Evolutionary conservation across 2,329 filamentous ascomycete species (phyloP).

Genomic region (Chrysoporthe cubensis): DNA sequence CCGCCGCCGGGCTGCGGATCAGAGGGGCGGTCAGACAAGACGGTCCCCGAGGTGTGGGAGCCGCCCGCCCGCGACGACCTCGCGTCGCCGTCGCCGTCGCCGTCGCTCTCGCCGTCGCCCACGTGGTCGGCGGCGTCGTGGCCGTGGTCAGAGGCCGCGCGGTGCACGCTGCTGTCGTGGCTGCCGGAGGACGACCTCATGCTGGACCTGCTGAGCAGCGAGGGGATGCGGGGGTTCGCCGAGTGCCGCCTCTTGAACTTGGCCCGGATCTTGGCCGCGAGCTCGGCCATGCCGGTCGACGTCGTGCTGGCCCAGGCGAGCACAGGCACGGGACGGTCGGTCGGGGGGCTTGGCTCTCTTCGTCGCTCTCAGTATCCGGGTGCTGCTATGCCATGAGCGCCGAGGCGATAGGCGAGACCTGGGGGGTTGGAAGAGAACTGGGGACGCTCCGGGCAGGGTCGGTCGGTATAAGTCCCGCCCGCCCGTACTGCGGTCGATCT

Average conservation of each 20-base stretch:
- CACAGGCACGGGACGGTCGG: neutral
- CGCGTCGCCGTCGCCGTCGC: neutral
- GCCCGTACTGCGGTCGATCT: neutral
- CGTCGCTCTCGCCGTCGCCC: neutral
- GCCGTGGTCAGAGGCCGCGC: slow-evolving; percentile 22
- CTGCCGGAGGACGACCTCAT: slow-evolving; percentile 34
- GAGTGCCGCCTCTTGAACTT: slow-evolving; percentile 51
- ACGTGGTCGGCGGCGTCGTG: slow-evolving; percentile 23
- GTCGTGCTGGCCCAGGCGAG: neutral
- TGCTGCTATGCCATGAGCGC: too few relatives aligned
- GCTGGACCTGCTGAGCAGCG: slow-evolving; percentile 39
- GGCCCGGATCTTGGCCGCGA: slow-evolving; percentile 52
- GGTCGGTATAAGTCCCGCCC: neutral
- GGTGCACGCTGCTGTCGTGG: slow-evolving; percentile 35
- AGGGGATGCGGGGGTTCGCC: slow-evolving; percentile 39
- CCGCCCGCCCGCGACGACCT: slow-evolving; percentile 16
- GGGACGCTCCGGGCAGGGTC: neutral
- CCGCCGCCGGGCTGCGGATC: neutral
- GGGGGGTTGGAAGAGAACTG: neutral
- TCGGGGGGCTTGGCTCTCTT: neutral
- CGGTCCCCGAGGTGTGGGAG: slow-evolving; percentile 22
- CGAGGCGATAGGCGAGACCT: neutral
- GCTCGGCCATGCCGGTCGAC: slow-evolving; percentile 45
- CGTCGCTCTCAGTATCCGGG: neutral
- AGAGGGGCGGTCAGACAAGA: slow-evolving; percentile 5